Base-by-base conservation (phyloP, 139 green algal species). In the Astrephomene gubernaculifera region DNA sequence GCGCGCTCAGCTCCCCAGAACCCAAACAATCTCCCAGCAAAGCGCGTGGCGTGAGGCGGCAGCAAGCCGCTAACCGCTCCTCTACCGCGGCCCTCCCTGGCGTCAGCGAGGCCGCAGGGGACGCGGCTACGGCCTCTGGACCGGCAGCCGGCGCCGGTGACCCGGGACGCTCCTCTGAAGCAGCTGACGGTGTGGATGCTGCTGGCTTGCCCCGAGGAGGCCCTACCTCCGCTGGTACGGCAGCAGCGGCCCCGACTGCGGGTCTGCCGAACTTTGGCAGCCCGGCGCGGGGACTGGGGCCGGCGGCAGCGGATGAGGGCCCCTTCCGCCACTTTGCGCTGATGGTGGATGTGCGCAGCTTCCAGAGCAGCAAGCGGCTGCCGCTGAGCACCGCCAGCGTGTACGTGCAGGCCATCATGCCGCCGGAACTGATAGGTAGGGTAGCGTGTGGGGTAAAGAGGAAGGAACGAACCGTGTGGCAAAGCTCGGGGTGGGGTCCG, bases 281-380 rank as follows among this genome's bases (percentile, higher is more conserved):
- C 64, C 79, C 79, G n/a, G 14, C 35, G 0, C 79, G 79, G 9
- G 41, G 31, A 27, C 65, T n/a, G n/a, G n/a, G n/a, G n/a, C n/a
- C n/a, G n/a, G n/a, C n/a, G n/a, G n/a, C 60, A 9, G 70, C 49
- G 12, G 65, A 76, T 6, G 87, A 88, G n/a, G 89, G 89, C 14
- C 85, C 85, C 14, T 76, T 90, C 53, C 82, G 90, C 4, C 24
- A 76, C 9, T 94, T 94, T 73, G 52, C 43, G 3, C 75, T 94
- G 6, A 81, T 71, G 4, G n/a, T 92, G 1, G 91, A 94, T 70
- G 49, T 94, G 31, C 88, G 90, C 0, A 91, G 71, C 75, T 92
- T 94, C 45, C 86, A 81, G 81, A 71, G 69, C 54, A 81, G 69
- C 69, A 82, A 84, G 36, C 74, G 86, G 38, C 83, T 94, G 83